Conservation (phyloP, 768 basidiomycete genomes). For the Hericium alpestre region DNA sequence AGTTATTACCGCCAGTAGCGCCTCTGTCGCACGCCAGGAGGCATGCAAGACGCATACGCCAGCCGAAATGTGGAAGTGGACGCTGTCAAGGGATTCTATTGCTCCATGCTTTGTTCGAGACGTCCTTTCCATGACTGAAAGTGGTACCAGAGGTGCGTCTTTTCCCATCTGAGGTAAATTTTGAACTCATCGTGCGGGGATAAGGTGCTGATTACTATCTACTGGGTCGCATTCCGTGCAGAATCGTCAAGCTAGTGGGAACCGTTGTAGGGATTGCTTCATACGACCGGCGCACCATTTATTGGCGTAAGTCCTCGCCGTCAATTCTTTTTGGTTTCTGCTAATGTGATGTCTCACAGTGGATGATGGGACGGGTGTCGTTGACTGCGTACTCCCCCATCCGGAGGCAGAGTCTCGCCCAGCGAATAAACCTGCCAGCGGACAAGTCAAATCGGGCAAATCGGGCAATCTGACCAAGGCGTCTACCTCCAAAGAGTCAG, state of each 20-base stretch:
- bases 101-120: slow-evolving; percentile 1
- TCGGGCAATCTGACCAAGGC: not conserved
- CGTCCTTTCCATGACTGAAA: not conserved
- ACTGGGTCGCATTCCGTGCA: slow-evolving; percentile 63
- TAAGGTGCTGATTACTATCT: slow-evolving; percentile 55
- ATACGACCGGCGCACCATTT: slow-evolving; percentile 50
- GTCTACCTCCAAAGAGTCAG: not conserved
- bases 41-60: not conserved
- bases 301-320: slow-evolving; percentile 35
- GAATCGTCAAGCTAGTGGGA: slow-evolving; percentile 50
- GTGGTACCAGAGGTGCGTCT: not conserved
- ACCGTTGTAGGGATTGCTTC: slow-evolving; percentile 52
- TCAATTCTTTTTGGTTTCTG: not conserved
- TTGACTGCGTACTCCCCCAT: slow-evolving; percentile 51
- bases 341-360: slow-evolving; percentile 31
- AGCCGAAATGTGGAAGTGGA: not conserved
- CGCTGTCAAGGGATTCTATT: not conserved
- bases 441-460: not conserved
- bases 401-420: slow-evolving; percentile 16
- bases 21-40: not conserved
- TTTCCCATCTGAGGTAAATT: not conserved
- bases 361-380: slow-evolving; percentile 66
- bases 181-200: not conserved
- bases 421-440: slow-evolving; percentile 1
- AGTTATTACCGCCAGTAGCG: not conserved